Base-by-base conservation (phyloP, 2,329 filamentous ascomycete species). In the Westerdykella aurantiaca region DNA sequence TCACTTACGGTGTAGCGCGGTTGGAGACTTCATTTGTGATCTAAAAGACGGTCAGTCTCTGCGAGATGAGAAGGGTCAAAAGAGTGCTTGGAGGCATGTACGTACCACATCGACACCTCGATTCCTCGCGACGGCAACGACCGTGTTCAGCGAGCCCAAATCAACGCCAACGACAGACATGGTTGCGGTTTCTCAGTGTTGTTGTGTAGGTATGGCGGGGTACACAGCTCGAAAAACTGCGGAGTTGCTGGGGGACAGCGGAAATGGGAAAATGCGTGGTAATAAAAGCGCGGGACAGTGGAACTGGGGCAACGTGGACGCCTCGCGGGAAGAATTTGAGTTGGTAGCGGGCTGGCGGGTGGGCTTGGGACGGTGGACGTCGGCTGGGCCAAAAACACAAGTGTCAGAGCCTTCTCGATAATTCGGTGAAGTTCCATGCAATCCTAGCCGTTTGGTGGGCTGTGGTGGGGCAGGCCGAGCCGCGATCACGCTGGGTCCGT, bases 21-120 rank as follows among this genome's bases (percentile, higher is more conserved):
- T 98, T 97, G 57, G 93, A 98, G 61, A 97, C 93, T 74, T 98
- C 93, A 79, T 98, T 98, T 76, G 88, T 86, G 69, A 98, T 95
- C 89, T 95, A 64, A 45, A 60, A 42, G 42, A 45, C 18, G 35
- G 58, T 72, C 56, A 70, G 66, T 48, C 56, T 52, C 46, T 14
- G 2, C 25, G 22, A 12, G 23, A 45, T 38, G 39, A 47, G 44
- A 42, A 34, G 41, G 34, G 37, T 6, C 22, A 11, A n/a, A 7
- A 22, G 6, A 22, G 7, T 22, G 38, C 44, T 2, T 14, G 13
- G 3, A 4, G 5, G 31, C 14, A 11, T 39, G 17, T 67, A 93
- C 89, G 68, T 80, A 95, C 89, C 70, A 98, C 93, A 78, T 98
- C 93, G 71, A 98, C 93, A 75, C 93, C 93, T 70, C 94, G 90